phyloP scores from a whole-genome alignment of 1,284 basidiomycete genomes.

The Leucoagaricus sp. region DNA sequence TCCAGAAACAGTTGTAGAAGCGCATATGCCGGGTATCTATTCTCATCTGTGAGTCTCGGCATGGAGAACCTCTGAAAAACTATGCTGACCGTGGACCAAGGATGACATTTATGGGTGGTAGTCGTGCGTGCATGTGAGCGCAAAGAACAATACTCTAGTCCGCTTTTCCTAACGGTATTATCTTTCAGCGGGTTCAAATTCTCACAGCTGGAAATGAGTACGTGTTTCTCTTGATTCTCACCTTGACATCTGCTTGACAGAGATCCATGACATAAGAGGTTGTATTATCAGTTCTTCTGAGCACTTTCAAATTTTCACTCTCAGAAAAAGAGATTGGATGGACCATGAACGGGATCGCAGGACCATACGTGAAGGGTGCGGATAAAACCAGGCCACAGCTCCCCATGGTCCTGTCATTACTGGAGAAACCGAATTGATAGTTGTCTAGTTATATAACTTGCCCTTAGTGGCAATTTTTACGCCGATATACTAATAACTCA shows the following conservation, averaged over 20 bases:
- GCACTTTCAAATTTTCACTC: slow-evolving; percentile 18
- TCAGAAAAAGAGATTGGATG: slow-evolving; percentile 20
- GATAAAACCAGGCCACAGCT: slow-evolving; percentile 14
- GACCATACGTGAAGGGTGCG: slow-evolving; percentile 18
- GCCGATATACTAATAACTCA: too few relatives aligned
- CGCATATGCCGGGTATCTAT: slow-evolving; percentile 18
- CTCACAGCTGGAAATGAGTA: slow-evolving; percentile 25
- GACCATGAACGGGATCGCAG: slow-evolving; percentile 19
- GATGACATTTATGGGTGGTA: slow-evolving; percentile 21
- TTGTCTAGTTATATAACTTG: too few relatives aligned
- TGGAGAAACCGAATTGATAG: slow-evolving; percentile 2
- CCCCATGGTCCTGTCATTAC: slow-evolving; percentile 12
- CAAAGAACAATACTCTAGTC: background rate
- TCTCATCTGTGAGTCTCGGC: slow-evolving; percentile 14
- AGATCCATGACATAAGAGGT: slow-evolving; percentile 18
- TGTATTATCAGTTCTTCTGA: slow-evolving; percentile 18
- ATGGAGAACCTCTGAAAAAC: background rate
- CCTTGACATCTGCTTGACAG: background rate
- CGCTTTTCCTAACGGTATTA: background rate
- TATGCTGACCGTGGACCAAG: slow-evolving; percentile 4
- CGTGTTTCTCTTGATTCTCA: background rate
- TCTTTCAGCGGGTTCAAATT: slow-evolving; percentile 23
- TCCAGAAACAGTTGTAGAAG: slow-evolving; percentile 14
- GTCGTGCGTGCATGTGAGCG: slow-evolving; percentile 19
- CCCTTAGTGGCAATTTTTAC: too few relatives aligned